A percentile compares a stretch with the other conserved stretches of the same genome.
These are phyloP conservation scores for Ceratocystis lukuohia DNA, from an alignment of 2,329 filamentous ascomycete genomes.

Conservation along the genomic window DNA sequence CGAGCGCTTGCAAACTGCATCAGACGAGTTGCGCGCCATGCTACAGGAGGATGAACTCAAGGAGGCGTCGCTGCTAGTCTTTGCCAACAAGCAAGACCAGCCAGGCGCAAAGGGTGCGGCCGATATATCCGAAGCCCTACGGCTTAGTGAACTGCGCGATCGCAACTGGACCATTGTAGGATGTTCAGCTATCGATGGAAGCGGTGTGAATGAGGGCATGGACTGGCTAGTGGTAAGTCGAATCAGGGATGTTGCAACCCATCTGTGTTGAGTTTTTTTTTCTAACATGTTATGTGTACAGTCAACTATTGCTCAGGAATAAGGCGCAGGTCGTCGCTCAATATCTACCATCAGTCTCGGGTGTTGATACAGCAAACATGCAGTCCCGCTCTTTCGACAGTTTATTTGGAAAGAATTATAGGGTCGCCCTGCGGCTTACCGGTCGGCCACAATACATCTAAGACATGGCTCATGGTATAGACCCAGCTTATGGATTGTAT, in stretches of 20 bases:
- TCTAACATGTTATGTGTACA: conserved; percentile 3
- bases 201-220: conserved; percentile 93
- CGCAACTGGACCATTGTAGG: conserved; percentile 99
- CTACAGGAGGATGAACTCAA: conserved; percentile 92
- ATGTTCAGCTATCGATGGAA: conserved; percentile 89
- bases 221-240: conserved; percentile 82
- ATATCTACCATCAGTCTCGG: background rate
- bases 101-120: conserved; percentile 91
- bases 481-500: background rate
- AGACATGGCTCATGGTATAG: background rate
- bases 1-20: conserved; percentile 79
- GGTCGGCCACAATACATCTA: background rate
- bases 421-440: background rate
- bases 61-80: conserved; percentile 83
- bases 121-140: conserved; percentile 88
- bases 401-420: background rate
- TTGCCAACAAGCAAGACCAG: conserved; percentile 98
- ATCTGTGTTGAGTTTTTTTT: background rate
- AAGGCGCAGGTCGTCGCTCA: background rate
- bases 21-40: conserved; percentile 89
- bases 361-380: background rate
- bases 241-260: background rate
- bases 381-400: background rate
- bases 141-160: conserved; percentile 80
- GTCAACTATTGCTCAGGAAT: conserved; percentile 7